These are phyloP conservation scores for Tuber aestivum DNA, from an alignment of 495 filamentous ascomycete species.

Conservation along the genomic window DNA sequence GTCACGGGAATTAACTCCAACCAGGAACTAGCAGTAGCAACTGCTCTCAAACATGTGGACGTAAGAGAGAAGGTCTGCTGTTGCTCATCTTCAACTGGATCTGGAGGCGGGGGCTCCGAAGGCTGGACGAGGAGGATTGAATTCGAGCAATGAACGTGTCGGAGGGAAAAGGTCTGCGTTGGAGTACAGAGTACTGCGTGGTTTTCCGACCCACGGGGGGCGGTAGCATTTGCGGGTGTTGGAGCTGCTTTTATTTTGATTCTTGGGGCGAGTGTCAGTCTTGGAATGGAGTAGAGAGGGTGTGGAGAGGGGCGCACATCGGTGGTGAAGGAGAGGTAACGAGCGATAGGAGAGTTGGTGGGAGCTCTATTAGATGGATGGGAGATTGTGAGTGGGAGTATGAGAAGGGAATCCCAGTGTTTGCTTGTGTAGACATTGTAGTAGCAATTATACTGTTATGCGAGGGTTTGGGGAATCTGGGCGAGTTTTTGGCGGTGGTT, in stretches of 20 bases:
- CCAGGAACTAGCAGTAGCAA: slow-evolving; percentile 25
- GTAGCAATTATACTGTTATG: background rate
- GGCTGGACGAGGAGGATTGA: slow-evolving; percentile 58
- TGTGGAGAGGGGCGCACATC: slow-evolving; percentile 43
- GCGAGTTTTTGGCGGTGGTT: background rate
- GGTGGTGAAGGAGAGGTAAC: slow-evolving; percentile 50
- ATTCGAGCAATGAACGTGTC: slow-evolving; percentile 70
- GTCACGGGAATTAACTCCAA: slow-evolving; percentile 34
- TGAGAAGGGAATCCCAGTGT: slow-evolving; percentile 54
- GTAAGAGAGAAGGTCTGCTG: background rate
- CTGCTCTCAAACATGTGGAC: slow-evolving; percentile 20
- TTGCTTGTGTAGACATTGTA: slow-evolving; percentile 55
- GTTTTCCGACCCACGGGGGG: slow-evolving; percentile 55
- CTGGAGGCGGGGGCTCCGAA: slow-evolving; percentile 39
- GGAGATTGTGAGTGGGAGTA: slow-evolving; percentile 52
- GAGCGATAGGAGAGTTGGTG: slow-evolving; percentile 56
- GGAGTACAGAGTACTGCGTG: slow-evolving; percentile 62
- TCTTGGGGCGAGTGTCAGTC: slow-evolving; percentile 43
- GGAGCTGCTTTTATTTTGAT: slow-evolving; percentile 57
- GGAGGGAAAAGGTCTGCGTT: slow-evolving; percentile 57
- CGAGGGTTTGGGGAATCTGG: background rate
- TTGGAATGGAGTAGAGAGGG: background rate
- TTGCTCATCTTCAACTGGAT: slow-evolving; percentile 3
- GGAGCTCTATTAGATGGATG: slow-evolving; percentile 60
- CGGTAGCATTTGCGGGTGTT: slow-evolving; percentile 45